These are phyloP conservation scores for Ascobolus immersus DNA, from an alignment of 495 filamentous ascomycete species.

Conservation along the genomic window DNA sequence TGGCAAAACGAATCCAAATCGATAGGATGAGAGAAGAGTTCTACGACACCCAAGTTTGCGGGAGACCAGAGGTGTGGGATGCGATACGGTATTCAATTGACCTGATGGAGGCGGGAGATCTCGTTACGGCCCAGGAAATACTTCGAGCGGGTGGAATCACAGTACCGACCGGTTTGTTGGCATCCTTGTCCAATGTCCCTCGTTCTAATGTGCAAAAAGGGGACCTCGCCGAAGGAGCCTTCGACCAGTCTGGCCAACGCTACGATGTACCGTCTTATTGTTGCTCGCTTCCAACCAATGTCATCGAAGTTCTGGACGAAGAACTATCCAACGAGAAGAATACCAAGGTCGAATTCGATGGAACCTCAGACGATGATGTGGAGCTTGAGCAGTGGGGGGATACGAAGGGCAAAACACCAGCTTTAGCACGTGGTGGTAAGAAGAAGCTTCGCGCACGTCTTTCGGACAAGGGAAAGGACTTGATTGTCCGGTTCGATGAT, in stretches of 20 bases:
- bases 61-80: constrained; percentile 51
- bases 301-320: constrained; percentile 24
- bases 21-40: constrained; percentile 35
- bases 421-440: constrained; percentile 22
- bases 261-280: constrained; percentile 57
- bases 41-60: constrained; percentile 63
- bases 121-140: constrained; percentile 51
- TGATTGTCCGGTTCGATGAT: constrained; percentile 32
- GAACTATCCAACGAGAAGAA: constrained; percentile 20
- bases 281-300: constrained; percentile 47
- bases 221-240: constrained; percentile 45
- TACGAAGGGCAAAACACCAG: constrained; percentile 40
- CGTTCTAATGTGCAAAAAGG: constrained; percentile 12
- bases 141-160: constrained; percentile 57
- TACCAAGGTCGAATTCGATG: constrained; percentile 18
- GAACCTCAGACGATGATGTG: constrained; percentile 22
- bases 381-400: constrained; percentile 27
- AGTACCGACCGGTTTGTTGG: constrained; percentile 32
- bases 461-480: constrained; percentile 43
- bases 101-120: constrained; percentile 30
- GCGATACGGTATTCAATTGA: constrained; percentile 40
- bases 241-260: constrained; percentile 48
- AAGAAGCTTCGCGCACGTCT: constrained; percentile 39
- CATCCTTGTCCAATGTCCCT: background rate
- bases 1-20: constrained; percentile 27